Conservation (phyloP, 179 eudicot species). For the Pouteria campechiana region DNA sequence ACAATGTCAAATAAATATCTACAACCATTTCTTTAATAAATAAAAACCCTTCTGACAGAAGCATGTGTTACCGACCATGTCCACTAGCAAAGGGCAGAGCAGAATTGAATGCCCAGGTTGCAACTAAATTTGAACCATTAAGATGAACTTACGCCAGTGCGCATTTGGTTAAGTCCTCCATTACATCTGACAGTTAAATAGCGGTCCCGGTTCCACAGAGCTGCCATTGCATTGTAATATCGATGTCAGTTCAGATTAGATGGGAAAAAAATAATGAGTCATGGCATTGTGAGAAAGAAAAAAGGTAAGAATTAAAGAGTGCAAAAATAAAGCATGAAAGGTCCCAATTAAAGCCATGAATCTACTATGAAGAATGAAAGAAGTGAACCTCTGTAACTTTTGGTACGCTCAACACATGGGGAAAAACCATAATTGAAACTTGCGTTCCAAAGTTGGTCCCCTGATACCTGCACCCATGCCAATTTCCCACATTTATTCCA, state of each 20-base stretch:
- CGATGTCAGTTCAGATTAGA: not conserved
- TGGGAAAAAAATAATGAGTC: not conserved
- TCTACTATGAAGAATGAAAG: too few relatives aligned
- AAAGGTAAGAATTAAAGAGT: too few relatives aligned
- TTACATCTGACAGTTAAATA: conserved; percentile 77
- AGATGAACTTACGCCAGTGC: conserved; percentile 64
- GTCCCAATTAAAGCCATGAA: too few relatives aligned
- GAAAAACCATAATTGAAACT: conserved; percentile 35
- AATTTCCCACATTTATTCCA: too few relatives aligned
- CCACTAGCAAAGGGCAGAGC: not conserved
- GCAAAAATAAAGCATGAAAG: too few relatives aligned
- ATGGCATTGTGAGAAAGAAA: not conserved
- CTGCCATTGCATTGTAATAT: not conserved
- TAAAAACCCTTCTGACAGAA: too few relatives aligned
- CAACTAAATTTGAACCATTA: not conserved
- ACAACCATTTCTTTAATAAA: too few relatives aligned
- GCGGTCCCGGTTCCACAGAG: conserved; percentile 14
- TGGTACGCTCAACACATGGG: conserved; percentile 55
- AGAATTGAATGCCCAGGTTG: not conserved
- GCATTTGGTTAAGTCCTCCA: conserved; percentile 95
- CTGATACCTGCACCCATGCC: conserved; percentile 37
- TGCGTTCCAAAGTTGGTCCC: conserved; percentile 39
- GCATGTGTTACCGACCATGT: not conserved
- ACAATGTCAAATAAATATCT: too few relatives aligned
- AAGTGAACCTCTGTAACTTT: conserved; percentile 52